Conservation (phyloP, 2,329 filamentous ascomycete species). For the Chaetomium strumarium region DNA sequence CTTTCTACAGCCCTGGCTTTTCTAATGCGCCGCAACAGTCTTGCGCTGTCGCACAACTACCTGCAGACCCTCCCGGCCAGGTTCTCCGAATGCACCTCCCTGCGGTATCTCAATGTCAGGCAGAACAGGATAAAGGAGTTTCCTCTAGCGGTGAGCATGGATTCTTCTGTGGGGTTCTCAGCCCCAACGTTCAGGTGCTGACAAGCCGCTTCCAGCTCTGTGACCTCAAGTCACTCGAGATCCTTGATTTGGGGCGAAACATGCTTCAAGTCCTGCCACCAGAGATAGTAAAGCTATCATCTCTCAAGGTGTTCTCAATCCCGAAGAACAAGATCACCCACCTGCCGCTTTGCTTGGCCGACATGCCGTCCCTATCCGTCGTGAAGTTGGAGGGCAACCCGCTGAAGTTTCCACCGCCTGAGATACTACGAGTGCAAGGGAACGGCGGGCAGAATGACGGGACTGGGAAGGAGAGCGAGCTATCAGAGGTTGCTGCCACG, state of each 20-base stretch:
- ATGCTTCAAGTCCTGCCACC: conserved; percentile 71
- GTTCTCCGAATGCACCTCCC: conserved; percentile 68
- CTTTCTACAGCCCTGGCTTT: conserved; percentile 19
- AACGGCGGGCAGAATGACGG: conserved; percentile 51
- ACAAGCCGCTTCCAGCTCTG: conserved; percentile 58
- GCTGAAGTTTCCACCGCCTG: conserved; percentile 70
- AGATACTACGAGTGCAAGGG: conserved; percentile 56
- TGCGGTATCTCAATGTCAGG: conserved; percentile 75
- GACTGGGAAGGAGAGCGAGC: conserved; percentile 55
- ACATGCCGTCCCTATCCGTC: conserved; percentile 84
- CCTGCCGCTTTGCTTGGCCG: conserved; percentile 74
- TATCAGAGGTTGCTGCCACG: conserved; percentile 55
- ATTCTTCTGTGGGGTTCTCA: background rate
- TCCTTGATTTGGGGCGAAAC: conserved; percentile 87
- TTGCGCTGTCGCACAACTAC: conserved; percentile 77
- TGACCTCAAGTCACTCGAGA: conserved; percentile 79
- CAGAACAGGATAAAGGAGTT: conserved; percentile 67
- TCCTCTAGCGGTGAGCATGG: conserved; percentile 45
- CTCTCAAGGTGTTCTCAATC: conserved; percentile 82
- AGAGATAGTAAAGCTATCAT: conserved; percentile 73
- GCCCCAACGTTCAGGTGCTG: background rate
- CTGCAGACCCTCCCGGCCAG: conserved; percentile 62
- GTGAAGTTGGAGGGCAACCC: conserved; percentile 88
- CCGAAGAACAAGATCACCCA: conserved; percentile 83
- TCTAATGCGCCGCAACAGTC: conserved; percentile 39